Base-by-base conservation (phyloP, 257 asterid species). In the Parsonsia alboflavescens region DNA sequence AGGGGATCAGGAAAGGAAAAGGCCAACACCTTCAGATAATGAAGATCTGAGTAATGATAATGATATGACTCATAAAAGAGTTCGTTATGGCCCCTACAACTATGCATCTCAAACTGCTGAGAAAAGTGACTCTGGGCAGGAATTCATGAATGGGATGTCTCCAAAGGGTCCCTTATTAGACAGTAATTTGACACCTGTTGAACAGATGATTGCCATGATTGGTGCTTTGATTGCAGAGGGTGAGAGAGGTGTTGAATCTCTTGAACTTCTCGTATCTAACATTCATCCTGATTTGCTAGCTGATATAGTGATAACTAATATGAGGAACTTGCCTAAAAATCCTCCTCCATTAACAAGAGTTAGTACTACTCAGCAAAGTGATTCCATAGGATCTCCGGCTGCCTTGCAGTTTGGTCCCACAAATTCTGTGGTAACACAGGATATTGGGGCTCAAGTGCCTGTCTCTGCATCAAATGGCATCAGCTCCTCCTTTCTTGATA, bases 181-280 rank as follows among this genome's bases (percentile, higher is more conserved):
- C 77, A 87, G 82, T 62, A 91, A 85, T 73, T 73, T 91, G 69
- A 87, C 80, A 57, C 93, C 94, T 21, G 96, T 90, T 49, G 97
- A 93, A 70, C 96, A 95, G 80, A 92, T 92, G 94, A 89, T 92
- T 81, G 83, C 86, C 59, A 84, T 90, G 98, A 95, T 95, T 83
- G 96, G 91, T 83, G 98, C 97, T 79, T 76, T 95, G 68, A 88
- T 95, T 70, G 98, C 96, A 58, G 99, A 92, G 88, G 99, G 99
- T 73, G 98, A 95, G 80, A 86, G 92, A 77, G 99, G 97, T 75
- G 91, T 85, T 45, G 89, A 89, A 63, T 90, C 98, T 77, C 93
- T 95, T 44, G 96, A 95, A 81, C 77, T 95, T 85, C 93, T 95
- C 59, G 82, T 95, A 71, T 87, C 98, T 53, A 85, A 85, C 72